Evolutionary conservation across 306 rosid genomes (phyloP), one percentile per base, ranked within the genome.

Genomic region (Datisca glomerata): DNA sequence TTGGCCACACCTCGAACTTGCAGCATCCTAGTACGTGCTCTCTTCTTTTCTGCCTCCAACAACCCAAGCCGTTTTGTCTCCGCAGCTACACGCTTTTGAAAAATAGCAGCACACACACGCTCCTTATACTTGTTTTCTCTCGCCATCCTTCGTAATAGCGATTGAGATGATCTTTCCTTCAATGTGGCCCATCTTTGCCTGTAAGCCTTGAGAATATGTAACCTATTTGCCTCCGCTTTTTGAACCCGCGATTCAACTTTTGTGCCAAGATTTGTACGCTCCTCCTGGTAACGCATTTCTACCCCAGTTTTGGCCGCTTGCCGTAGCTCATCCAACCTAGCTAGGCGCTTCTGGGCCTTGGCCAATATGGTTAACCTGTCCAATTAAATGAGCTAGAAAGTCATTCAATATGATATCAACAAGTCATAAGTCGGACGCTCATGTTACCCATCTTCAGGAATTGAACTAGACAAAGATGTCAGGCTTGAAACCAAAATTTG

Each of bases 51-150:
- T 49, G 85, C 91, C 73, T 84, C 95, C 48, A 84, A 49, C 63
- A 74, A 56, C 36, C 63, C 79, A 50, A 80, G 65, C 53, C 93
- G 71, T 63, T 89, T 89, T 10, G 60, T 70, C 69, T 89, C 98
- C 42, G 94, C 97, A 65, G 93, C 89, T 55, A 66, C 73, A 49
- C 94, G 80, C 43, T 89, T 89, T 49, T 80, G 91, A 54, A 65
- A 63, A 68, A 83, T 80, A 57, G 95, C 93, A 65, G 93, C 86
- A 31, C 72, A 77, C 12, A 89, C 93, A 41, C 83, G 59, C 47
- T 89, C 93, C 83, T 84, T 89, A 49, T 84, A 77, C 65, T 80
- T 89, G 61, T 64, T 77, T 55, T 89, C 98, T 63, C 86, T 70
- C 23, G 83, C 74, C 65, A 72, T 75, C 65, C 82, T 89, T 53